Evolutionary conservation across 2,329 filamentous ascomycete genomes (phyloP).

Genomic region (Alternaria gansuensis): DNA sequence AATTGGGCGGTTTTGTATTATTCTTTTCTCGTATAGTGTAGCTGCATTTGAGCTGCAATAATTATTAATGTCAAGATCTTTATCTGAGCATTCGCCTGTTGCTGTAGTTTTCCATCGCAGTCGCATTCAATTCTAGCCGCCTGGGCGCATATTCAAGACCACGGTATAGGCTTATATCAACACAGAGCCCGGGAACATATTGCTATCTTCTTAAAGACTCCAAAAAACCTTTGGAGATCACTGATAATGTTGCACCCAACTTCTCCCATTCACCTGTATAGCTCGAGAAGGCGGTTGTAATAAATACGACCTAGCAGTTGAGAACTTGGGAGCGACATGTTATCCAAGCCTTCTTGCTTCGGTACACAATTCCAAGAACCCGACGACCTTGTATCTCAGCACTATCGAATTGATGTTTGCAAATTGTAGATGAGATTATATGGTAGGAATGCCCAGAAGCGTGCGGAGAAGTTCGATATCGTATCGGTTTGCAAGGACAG

Average conservation of each 20-base stretch:
- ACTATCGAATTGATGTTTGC: background rate
- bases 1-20: background rate
- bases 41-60: background rate
- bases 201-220: no score
- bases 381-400: background rate
- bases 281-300: background rate
- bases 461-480: background rate
- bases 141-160: no score
- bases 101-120: background rate
- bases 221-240: background rate
- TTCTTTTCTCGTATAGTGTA: background rate
- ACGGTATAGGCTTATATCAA: background rate
- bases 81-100: background rate
- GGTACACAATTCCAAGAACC: background rate
- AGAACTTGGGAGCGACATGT: background rate
- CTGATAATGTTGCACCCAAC: rapidly evolving
- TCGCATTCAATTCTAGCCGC: background rate
- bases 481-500: background rate
- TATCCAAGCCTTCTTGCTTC: background rate
- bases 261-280: background rate
- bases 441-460: background rate
- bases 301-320: background rate
- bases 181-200: background rate
- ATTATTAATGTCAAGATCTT: background rate
- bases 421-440: rapidly evolving